These are phyloP conservation scores for Dryas drummondii DNA, from an alignment of 306 rosid species.

Conservation along the genomic window DNA sequence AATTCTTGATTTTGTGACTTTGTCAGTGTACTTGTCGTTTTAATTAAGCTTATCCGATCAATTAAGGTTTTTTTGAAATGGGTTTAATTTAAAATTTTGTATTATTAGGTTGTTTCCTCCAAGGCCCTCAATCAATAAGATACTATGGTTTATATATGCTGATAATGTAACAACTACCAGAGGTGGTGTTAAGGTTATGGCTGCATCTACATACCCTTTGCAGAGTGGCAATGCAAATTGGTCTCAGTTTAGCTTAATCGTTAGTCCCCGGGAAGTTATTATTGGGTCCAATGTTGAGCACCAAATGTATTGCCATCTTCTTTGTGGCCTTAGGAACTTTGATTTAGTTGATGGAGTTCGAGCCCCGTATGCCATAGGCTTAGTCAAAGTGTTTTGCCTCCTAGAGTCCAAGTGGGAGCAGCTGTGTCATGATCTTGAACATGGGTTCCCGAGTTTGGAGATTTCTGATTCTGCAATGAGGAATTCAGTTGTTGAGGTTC, in stretches of 20 bases:
- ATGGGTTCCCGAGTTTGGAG: slow-evolving; percentile 45
- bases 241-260: slow-evolving; percentile 35
- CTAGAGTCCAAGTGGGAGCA: slow-evolving; percentile 59
- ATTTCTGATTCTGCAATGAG: slow-evolving; percentile 47
- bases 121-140: slow-evolving; percentile 44
- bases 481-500: slow-evolving; percentile 39
- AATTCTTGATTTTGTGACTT: neutral
- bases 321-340: slow-evolving; percentile 51
- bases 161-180: slow-evolving; percentile 49
- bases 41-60: too few relatives aligned
- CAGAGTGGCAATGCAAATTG: slow-evolving; percentile 41
- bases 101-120: slow-evolving; percentile 52
- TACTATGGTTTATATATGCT: slow-evolving; percentile 53
- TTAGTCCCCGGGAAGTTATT: slow-evolving; percentile 60
- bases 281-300: slow-evolving; percentile 57
- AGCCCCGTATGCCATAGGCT: slow-evolving; percentile 56
- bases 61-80: neutral
- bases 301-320: slow-evolving; percentile 70
- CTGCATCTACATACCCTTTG: slow-evolving; percentile 62
- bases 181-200: slow-evolving; percentile 64
- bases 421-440: slow-evolving; percentile 51
- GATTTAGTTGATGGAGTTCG: slow-evolving; percentile 44
- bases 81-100: neutral
- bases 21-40: slow-evolving; percentile 2
- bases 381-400: slow-evolving; percentile 39